Evolutionary conservation across 495 filamentous ascomycete species (phyloP).

Genomic region (Aspergillus campestris): DNA sequence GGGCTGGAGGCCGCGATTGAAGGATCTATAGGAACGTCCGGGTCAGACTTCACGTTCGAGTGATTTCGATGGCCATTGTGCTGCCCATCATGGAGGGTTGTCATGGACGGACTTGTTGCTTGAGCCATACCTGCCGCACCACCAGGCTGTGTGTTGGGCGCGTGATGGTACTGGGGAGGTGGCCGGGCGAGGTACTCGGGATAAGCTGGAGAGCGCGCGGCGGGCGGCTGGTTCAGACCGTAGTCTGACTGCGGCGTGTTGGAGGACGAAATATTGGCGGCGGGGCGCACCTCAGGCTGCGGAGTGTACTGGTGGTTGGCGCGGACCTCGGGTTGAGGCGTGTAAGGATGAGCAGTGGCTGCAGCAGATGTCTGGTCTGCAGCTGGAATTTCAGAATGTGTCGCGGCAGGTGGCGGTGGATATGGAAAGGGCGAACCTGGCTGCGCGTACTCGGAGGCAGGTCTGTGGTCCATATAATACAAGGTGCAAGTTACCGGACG

Average conservation of each 20-base stretch:
- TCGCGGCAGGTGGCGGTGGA: slow-evolving; percentile 58
- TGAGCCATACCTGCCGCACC: slow-evolving; percentile 90
- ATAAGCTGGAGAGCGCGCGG: slow-evolving; percentile 71
- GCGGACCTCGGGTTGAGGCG: slow-evolving; percentile 38
- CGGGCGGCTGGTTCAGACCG: slow-evolving; percentile 61
- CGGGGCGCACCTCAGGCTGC: slow-evolving; percentile 68
- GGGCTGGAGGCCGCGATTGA: slow-evolving; percentile 90
- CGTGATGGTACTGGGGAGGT: slow-evolving; percentile 52
- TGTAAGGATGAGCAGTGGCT: slow-evolving; percentile 39
- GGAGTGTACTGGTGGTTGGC: slow-evolving; percentile 46
- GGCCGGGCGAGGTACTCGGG: slow-evolving; percentile 64
- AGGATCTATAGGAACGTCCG: slow-evolving; percentile 97
- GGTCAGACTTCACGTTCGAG: slow-evolving; percentile 80
- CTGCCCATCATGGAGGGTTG: slow-evolving; percentile 65
- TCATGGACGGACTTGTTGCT: slow-evolving; percentile 92
- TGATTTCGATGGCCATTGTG: slow-evolving; percentile 55
- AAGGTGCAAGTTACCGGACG: slow-evolving; percentile 16
- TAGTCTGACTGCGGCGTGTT: slow-evolving; percentile 87
- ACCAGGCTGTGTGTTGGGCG: slow-evolving; percentile 61
- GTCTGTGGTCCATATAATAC: slow-evolving; percentile 71
- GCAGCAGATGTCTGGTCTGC: slow-evolving; percentile 86
- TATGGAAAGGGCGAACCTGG: slow-evolving; percentile 93
- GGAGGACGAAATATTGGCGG: slow-evolving; percentile 54
- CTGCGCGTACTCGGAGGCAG: slow-evolving; percentile 90
- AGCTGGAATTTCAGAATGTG: slow-evolving; percentile 69